Conservation (phyloP, 805 yeast species). For the Wickerhamiella allomyrinae region DNA sequence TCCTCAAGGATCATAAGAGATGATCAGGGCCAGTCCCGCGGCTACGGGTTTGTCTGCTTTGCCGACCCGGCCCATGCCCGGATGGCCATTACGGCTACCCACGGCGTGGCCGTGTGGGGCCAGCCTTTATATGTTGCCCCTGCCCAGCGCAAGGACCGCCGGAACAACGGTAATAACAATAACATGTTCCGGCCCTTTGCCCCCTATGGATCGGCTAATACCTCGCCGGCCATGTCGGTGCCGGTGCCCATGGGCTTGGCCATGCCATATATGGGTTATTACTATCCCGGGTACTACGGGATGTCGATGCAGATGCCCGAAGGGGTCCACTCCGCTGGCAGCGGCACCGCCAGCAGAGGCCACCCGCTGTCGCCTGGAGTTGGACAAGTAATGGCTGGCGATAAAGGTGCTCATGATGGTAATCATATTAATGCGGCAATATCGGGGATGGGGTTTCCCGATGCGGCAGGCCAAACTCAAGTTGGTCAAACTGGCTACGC, state of each 20-base stretch:
- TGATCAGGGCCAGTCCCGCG: conserved; percentile 42
- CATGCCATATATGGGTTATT: not conserved
- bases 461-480: no score
- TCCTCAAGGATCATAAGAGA: conserved; percentile 43
- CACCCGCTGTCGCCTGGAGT: no score
- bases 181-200: not conserved
- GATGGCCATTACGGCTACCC: conserved; percentile 51
- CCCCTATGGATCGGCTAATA: not conserved
- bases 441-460: no score
- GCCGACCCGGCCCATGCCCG: conserved; percentile 52
- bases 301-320: no score
- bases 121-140: conserved; percentile 52
- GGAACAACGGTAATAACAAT: not conserved
- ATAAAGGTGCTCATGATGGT: no score
- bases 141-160: conserved; percentile 45
- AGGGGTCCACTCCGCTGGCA: not conserved
- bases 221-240: not conserved
- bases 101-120: conserved; percentile 37
- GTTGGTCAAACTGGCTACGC: no score
- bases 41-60: conserved; percentile 73
- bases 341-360: not conserved
- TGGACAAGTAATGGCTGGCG: no score
- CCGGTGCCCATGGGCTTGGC: not conserved
- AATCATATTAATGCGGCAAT: no score
- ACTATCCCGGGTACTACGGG: conserved; percentile 1